Evolutionary conservation across 495 filamentous ascomycete species (phyloP).

Genomic region (Aspergillus sclerotiicarbonarius): DNA sequence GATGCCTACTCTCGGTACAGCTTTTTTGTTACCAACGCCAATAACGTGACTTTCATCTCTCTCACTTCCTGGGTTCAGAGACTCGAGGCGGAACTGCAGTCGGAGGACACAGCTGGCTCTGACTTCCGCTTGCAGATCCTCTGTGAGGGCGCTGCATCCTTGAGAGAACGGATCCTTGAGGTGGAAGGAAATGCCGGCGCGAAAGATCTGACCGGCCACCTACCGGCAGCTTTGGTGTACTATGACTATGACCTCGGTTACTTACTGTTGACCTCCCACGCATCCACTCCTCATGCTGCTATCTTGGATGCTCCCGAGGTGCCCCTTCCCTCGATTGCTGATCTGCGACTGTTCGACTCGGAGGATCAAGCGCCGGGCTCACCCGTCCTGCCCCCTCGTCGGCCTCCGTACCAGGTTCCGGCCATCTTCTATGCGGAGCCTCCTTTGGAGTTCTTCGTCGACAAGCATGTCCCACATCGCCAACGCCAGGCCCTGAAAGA

Average conservation of each 20-base stretch:
- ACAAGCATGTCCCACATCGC: slow-evolving; percentile 57
- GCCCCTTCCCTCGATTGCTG: slow-evolving; percentile 27
- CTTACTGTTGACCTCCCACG: slow-evolving; percentile 69
- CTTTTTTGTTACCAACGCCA: slow-evolving; percentile 73
- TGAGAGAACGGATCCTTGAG: slow-evolving; percentile 56
- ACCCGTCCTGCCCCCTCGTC: slow-evolving; percentile 40
- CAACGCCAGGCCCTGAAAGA: slow-evolving; percentile 63
- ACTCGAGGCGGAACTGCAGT: slow-evolving; percentile 71
- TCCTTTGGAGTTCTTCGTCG: slow-evolving; percentile 58
- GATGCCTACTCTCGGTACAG: slow-evolving; percentile 72
- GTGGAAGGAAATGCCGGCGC: slow-evolving; percentile 49
- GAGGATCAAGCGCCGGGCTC: slow-evolving; percentile 22
- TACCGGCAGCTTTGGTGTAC: slow-evolving; percentile 63
- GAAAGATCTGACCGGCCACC: slow-evolving; percentile 34
- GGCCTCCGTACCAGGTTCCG: slow-evolving; percentile 69
- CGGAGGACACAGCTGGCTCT: slow-evolving; percentile 60
- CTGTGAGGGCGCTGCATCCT: slow-evolving; percentile 58
- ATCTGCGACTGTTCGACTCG: slow-evolving; percentile 32
- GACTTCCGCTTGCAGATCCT: slow-evolving; percentile 73
- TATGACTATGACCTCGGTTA: slow-evolving; percentile 75
- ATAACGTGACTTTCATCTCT: slow-evolving; percentile 68
- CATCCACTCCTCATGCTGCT: slow-evolving; percentile 60
- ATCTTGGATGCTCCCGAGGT: slow-evolving; percentile 64
- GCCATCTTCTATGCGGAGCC: slow-evolving; percentile 59
- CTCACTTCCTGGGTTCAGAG: slow-evolving; percentile 71